A percentile compares a stretch with the other conserved stretches of the same genome.
These are phyloP conservation scores for Parachaetomium inaequale DNA, from an alignment of 495 filamentous ascomycete species.

Conservation along the genomic window DNA sequence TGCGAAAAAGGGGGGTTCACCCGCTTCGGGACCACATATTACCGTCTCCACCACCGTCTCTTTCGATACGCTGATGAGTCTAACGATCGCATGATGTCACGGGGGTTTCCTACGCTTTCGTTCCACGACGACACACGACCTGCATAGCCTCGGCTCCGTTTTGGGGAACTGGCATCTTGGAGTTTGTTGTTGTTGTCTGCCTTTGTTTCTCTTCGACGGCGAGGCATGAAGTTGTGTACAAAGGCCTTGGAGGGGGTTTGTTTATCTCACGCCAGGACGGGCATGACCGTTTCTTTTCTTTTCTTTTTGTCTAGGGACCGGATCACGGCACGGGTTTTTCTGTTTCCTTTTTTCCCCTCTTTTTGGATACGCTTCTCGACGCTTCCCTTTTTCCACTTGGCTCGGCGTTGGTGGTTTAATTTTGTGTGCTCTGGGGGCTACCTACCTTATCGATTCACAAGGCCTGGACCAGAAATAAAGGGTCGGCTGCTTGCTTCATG, in stretches of 20 bases:
- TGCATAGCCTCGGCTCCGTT: constrained; percentile 25
- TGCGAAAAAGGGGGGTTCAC: neutral
- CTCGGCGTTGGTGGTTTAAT: constrained; percentile 6
- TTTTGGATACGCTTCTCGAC: constrained; percentile 3
- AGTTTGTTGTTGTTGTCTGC: neutral
- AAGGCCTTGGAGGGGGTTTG: neutral
- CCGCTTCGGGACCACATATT: neutral
- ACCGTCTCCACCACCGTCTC: neutral
- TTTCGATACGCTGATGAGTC: constrained; percentile 17
- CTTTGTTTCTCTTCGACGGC: constrained; percentile 6
- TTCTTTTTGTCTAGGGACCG: constrained; percentile 7
- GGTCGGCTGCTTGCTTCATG: neutral
- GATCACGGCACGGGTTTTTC: constrained; percentile 3
- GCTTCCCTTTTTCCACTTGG: neutral
- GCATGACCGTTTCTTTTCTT: neutral
- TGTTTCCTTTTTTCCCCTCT: too few relatives aligned
- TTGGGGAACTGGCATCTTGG: constrained; percentile 2
- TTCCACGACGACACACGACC: constrained; percentile 13
- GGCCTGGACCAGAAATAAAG: neutral
- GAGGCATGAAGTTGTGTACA: constrained; percentile 4
- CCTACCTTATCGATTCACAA: neutral
- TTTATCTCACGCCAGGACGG: neutral
- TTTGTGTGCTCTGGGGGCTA: neutral
- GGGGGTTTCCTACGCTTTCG: constrained; percentile 7
- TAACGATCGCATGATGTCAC: constrained; percentile 18